Evolutionary conservation across 805 yeast genomes (phyloP), one percentile per base, ranked within the genome.

Genomic region (Lipomyces kockii): DNA sequence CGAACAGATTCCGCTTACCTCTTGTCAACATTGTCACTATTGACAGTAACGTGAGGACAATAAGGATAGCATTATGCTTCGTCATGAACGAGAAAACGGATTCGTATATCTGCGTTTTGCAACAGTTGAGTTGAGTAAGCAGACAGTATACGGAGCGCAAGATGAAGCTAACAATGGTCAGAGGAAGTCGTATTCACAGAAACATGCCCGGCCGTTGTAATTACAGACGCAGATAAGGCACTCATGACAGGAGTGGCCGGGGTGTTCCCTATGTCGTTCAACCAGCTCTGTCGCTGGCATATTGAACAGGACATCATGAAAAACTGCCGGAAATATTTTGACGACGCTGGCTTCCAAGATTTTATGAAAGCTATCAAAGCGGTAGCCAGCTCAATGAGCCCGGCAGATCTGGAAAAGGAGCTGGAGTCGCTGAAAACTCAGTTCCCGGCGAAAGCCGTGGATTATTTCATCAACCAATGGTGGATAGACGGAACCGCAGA

Each of bases 1-100:
- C 54, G 17, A 51, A 51, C 54, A 51, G 54, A 25, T 51, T 51
- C 54, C 54, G 54, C 29, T 51, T 51, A 9, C 20, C 53, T 7
- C 25, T 49, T n/a, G 53, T 49, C 20, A 49, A 49, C 53, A 49
- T 49, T 49, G 53, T 49, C 25, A 17, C 53, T 7, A 12, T n/a
- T 7, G 53, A 49, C 53, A n/a, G 25, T n/a, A 12, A 49, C 53
- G 3, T 49, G 53, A n/a, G 4, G 9, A 49, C 53, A 49, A 22
- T 49, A 3, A 49, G n/a, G 46, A 39, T 39, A 39, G 14, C 46
- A 5, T 39, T 39, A 0, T 39, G 14, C 2, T 39, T 39, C 46
- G n/a, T 39, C 17, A 39, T 12, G n/a, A n/a, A n/a, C n/a, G n/a
- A n/a, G n/a, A n/a, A n/a, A n/a, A n/a, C n/a, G n/a, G n/a, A n/a